Evolutionary conservation across 2,329 filamentous ascomycete species (phyloP), one percentile per base, ranked within the genome.

Genomic region (Arthrobotrys megalospora): DNA sequence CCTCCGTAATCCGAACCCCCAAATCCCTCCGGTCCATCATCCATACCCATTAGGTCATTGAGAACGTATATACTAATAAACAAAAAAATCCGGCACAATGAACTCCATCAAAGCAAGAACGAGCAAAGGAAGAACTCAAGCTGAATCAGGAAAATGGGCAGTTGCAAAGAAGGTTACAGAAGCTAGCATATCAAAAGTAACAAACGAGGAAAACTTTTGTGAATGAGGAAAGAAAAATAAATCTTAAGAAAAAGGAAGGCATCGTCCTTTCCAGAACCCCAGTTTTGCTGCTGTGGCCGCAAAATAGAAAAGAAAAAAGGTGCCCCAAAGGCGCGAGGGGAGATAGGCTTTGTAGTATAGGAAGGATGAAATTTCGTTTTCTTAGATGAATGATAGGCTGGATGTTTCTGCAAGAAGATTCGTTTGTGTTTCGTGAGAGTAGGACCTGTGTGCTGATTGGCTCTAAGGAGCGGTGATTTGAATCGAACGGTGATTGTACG

Each of bases 281-380:
- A 32, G 52, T 68, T 75, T 76, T 76, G 71, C 71, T 76, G 45
- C 71, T 76, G 71, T 76, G 58, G 67, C 67, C 71, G 71, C 71
- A 76, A 76, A 73, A 64, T 43, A 43, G 19, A 34, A 67, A 68
- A 38, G 6, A 55, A 68, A 38, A 11, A 55, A 28, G 53, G 14
- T 62, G n/a, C 14, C 36, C 19, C 11, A 58, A 48, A 28, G 71
- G 48, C 64, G 47, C 52, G 63, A 76, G 36, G 64, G 55, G 64
- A 45, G 68, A 19, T 43, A 34, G 48, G 16, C 2, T 24, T 21
- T 19, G 55, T 55, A 36, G 36, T 34, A 10, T 8, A 34, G 55
- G 28, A 60, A 43, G 55, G 53, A 62, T 48, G 52, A 62, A 32
- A 28, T 50, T 52, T 53, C 28, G 45, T 62, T 75, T 58, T 72